A percentile compares a stretch with the other conserved stretches of the same genome.
These are phyloP conservation scores for Fusarium verrucosum DNA, from an alignment of 2,329 filamentous ascomycete genomes.

Conservation along the genomic window DNA sequence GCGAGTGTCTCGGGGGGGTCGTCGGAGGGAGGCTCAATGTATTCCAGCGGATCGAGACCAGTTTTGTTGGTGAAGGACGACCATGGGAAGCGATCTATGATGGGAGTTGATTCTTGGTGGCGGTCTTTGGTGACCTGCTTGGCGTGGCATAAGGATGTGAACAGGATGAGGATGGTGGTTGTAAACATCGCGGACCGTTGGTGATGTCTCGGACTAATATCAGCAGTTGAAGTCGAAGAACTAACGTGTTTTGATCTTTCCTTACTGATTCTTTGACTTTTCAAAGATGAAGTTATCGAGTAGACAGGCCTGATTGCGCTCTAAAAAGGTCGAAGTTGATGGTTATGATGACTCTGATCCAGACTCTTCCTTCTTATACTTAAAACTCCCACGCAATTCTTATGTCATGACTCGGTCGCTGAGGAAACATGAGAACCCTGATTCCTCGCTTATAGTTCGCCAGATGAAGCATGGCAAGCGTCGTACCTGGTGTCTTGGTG, in stretches of 20 bases:
- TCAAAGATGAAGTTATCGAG: fast-evolving
- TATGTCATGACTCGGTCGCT: background rate
- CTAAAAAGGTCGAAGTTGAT: background rate
- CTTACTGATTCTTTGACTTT: background rate
- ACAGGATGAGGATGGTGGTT: background rate
- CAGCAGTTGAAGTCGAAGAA: background rate
- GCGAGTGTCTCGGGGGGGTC: slow-evolving; percentile 19
- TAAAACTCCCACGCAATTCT: background rate
- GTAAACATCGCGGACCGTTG: slow-evolving; percentile 12
- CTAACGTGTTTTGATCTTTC: background rate
- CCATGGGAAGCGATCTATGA: slow-evolving; percentile 29
- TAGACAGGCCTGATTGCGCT: too few species aligned
- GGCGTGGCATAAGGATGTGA: slow-evolving; percentile 3
- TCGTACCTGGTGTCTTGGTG: slow-evolving; percentile 1
- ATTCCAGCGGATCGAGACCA: slow-evolving; percentile 23
- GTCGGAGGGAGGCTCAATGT: slow-evolving; percentile 1
- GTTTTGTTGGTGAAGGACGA: slow-evolving; percentile 13
- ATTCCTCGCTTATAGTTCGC: slow-evolving; percentile 14
- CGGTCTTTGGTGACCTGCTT: background rate
- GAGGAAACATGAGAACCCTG: background rate
- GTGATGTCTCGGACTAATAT: background rate
- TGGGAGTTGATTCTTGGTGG: background rate
- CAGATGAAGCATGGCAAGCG: slow-evolving; percentile 26
- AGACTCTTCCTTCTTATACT: slow-evolving; percentile 5
- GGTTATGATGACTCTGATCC: background rate